A percentile compares a stretch with the other conserved stretches of the same genome.
Evolutionary conservation across 2,329 filamentous ascomycete species (phyloP).

Genomic region (Paecilomyces sp.): DNA sequence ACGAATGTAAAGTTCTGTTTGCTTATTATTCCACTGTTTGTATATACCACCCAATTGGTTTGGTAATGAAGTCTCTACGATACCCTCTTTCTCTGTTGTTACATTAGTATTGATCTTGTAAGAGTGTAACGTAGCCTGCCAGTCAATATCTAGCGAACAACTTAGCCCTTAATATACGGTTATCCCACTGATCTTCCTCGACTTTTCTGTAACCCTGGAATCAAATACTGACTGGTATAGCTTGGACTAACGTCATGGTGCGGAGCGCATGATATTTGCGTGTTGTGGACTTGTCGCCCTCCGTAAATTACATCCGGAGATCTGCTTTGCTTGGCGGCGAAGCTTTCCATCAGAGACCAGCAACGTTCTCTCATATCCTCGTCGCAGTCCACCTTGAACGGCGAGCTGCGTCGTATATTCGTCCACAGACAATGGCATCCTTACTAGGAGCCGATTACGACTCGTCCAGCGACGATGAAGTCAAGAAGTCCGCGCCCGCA

Average conservation of each 20-base stretch:
- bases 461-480: constrained; percentile 44
- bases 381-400: neutral
- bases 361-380: neutral
- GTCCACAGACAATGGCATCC: constrained; percentile 29
- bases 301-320: constrained; percentile 22
- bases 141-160: neutral
- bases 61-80: constrained; percentile 32
- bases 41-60: constrained; percentile 31
- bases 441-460: constrained; percentile 39
- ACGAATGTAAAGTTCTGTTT: neutral
- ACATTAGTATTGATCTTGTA: neutral
- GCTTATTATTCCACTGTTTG: constrained; percentile 10
- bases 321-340: constrained; percentile 1
- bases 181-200: neutral
- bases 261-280: constrained; percentile 3
- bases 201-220: neutral
- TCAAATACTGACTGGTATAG: no score
- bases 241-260: constrained; percentile 1
- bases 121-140: no score
- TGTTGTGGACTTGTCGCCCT: constrained; percentile 14
- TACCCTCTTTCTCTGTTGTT: constrained; percentile 13
- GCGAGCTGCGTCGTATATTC: neutral
- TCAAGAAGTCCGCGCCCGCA: constrained; percentile 11
- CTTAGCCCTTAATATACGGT: neutral
- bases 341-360: neutral